Evolutionary conservation across 192 early-diverging fungal species (phyloP), one percentile per base, ranked within the genome.

Genomic region (Rhizophagus sp.): DNA sequence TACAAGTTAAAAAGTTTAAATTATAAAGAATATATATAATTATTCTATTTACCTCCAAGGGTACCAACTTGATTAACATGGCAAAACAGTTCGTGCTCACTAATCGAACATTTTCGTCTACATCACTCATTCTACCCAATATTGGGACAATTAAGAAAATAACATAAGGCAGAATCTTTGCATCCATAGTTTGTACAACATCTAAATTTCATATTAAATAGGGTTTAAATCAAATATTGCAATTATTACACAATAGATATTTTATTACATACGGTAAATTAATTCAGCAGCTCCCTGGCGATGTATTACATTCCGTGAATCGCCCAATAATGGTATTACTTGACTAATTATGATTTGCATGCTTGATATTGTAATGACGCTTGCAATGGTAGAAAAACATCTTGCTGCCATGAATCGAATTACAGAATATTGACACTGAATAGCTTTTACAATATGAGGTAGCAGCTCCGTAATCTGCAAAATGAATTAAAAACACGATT

Each of bases 81-180:
- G 98, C 98, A 91, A 99, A 99, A 67, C 94, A 94, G 79, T 95
- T 95, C 25, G 98, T 98, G 75, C 90, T 93, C 2, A 98, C 88
- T 47, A 98, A 88, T 27, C 98, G 93, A 9, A 97, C 94, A 39
- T 89, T 87, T 79, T 97, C 96, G 72, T 99, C 92, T 3, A 91
- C 87, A 85, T 99, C 98, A 76, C 96, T 97, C 96, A 99, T 99
- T 12, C 97, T 92, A 39, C 95, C 95, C 24, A 99, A 90, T 41
- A 99, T 91, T 1, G 98, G 98, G 17, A 98, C 95, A 73, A 99
- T 94, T 79, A 99, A 83, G 81, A 99, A 99, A 15, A 98, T 94
- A n/a, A 98, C 94, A 81, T 98, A 99, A 4, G 98, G 96, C 50
- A 99, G 84, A 62, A 98, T 92, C 76, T 88, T 89, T 64, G 93